Conservation (phyloP, 768 basidiomycete species). For the Xerocomellus dryophilus region DNA sequence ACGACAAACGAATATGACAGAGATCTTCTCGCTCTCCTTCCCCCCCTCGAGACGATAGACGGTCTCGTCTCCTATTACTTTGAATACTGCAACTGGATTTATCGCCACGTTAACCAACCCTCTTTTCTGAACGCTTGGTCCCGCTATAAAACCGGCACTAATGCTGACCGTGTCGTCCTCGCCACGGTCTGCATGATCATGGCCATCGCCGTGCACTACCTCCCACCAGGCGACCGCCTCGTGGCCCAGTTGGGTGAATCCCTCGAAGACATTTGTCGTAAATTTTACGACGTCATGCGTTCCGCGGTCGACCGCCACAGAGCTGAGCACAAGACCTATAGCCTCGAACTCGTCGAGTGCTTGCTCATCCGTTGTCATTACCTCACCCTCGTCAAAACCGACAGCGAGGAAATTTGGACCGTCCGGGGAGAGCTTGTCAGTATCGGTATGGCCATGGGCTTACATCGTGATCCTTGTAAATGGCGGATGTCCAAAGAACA, state of each 20-base stretch:
- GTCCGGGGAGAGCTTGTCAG: slow-evolving; percentile 70
- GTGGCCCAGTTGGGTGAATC: slow-evolving; percentile 50
- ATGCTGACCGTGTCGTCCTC: slow-evolving; percentile 64
- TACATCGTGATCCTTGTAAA: slow-evolving; percentile 82
- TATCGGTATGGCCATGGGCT: slow-evolving; percentile 77
- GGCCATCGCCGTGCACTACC: slow-evolving; percentile 69
- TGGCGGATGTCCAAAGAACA: slow-evolving; percentile 67
- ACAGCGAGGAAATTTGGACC: slow-evolving; percentile 80
- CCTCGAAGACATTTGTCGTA: slow-evolving; percentile 58
- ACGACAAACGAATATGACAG: slow-evolving; percentile 60
- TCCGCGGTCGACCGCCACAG: slow-evolving; percentile 61
- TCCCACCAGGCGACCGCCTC: slow-evolving; percentile 62
- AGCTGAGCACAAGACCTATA: slow-evolving; percentile 57
- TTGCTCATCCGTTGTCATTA: slow-evolving; percentile 69
- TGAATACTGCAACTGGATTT: slow-evolving; percentile 86
- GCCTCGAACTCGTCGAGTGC: slow-evolving; percentile 74
- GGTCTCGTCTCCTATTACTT: slow-evolving; percentile 75
- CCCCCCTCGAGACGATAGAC: slow-evolving; percentile 66
- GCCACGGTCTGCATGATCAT: slow-evolving; percentile 74
- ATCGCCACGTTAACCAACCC: slow-evolving; percentile 68
- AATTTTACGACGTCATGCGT: slow-evolving; percentile 68
- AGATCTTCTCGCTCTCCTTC: slow-evolving; percentile 66
- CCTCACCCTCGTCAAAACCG: slow-evolving; percentile 66
- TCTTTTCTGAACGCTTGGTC: slow-evolving; percentile 66
- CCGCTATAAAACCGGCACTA: slow-evolving; percentile 65